Evolutionary conservation across 176 grass and related monocot species (phyloP), one percentile per base, ranked within the genome.

Genomic region (Panicum miliaceum): DNA sequence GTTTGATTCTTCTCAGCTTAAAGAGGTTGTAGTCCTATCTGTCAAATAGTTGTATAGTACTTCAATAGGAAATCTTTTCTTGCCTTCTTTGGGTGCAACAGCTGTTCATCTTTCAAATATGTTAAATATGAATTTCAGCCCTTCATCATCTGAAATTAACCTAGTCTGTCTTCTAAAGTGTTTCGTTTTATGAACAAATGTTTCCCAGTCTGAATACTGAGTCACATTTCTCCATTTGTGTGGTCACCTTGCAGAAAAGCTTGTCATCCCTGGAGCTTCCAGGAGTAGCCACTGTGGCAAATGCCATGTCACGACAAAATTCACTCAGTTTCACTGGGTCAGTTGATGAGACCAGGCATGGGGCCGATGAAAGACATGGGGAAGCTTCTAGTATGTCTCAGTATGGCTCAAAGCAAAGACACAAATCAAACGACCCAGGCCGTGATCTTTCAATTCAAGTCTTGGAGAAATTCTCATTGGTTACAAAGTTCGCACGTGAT

Each of bases 391-490:
- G 85, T 58, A 89, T 80, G 64, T 88, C 84, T 38, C 90, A 88
- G 35, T 94, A 92, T 82, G 57, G n/a, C 38, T 71, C 83, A 75
- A 95, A 64, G 80, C 93, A 84, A 76, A 99, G 90, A 70, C 48
- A 89, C 68, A 99, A 79, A 80, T 86, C 86, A 62, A 88, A 93
- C 54, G 96, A 99, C 68, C 86, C 89, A 27, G 89, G 86, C 48
- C 93, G 88, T 58, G 93, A 94, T 79, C 73, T 94, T 79, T 96
- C 93, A 51, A 87, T 99, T 67, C 96, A 99, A 58, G 96, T 96
- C 53, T 80, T 99, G 78, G 96, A 99, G 86, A 99, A 99, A 73
- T 99, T 96, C 80, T 99, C 96, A 71, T 67, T 99, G 56, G 96
- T 99, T 73, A 99, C 96, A 27, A 94, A 91, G 71, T 99, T 99